Percentiles rank a stretch among this genome's conserved stretches.
Evolutionary conservation across 345 rosid genomes (phyloP).

Genomic region (Salix koriyanagi): DNA sequence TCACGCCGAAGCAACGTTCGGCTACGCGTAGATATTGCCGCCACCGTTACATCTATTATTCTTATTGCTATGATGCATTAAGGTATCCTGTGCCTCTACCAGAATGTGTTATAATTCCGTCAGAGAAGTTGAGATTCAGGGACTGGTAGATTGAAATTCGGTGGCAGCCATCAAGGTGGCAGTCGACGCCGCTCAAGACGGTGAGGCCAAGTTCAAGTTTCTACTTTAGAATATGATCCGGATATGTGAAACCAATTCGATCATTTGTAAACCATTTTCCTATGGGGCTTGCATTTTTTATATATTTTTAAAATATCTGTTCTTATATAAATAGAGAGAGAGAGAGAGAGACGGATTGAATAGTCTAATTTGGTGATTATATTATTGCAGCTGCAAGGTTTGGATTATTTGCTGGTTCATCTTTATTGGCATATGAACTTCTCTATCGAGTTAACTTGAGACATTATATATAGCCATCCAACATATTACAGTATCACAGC

Average conservation of each 20-base stretch:
- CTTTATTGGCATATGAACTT: neutral
- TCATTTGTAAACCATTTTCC: neutral
- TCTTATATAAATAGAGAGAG: too few relatives aligned
- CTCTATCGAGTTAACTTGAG: neutral
- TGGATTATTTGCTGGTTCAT: neutral
- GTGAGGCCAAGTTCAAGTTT: slow-evolving; percentile 7
- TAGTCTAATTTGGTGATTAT: neutral
- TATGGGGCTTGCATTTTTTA: neutral
- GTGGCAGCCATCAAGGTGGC: slow-evolving; percentile 48
- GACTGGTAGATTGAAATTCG: slow-evolving; percentile 72
- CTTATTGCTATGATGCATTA: slow-evolving; percentile 66
- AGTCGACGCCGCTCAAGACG: slow-evolving; percentile 25
- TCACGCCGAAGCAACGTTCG: slow-evolving; percentile 32
- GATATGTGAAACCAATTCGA: neutral
- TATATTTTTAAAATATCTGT: neutral
- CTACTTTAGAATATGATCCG: neutral
- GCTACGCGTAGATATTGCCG: slow-evolving; percentile 63
- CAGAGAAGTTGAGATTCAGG: slow-evolving; percentile 50
- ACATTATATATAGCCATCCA: neutral
- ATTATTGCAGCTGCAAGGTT: neutral
- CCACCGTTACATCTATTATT: slow-evolving; percentile 66
- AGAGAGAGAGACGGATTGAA: too few relatives aligned
- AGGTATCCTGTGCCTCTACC: slow-evolving; percentile 56
- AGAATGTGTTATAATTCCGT: slow-evolving; percentile 53
- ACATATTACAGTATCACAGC: too few relatives aligned